These are phyloP conservation scores for Aspergillus ibericus DNA, from an alignment of 2,329 filamentous ascomycete genomes.

Conservation along the genomic window DNA sequence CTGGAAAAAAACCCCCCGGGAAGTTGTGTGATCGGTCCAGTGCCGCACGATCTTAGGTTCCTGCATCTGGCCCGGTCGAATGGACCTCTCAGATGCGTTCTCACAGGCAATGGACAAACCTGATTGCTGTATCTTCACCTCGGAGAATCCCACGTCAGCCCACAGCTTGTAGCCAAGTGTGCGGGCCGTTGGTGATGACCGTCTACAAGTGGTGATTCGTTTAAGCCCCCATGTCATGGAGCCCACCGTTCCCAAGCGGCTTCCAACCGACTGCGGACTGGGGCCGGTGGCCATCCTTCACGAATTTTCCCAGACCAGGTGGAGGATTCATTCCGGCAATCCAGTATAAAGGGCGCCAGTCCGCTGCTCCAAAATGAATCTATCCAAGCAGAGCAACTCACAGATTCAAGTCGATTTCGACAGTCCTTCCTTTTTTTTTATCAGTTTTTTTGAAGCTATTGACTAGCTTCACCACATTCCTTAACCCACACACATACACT, in stretches of 20 bases:
- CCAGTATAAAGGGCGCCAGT: not conserved
- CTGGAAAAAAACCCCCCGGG: not conserved
- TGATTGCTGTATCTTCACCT: not conserved
- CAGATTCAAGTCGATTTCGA: conserved; percentile 7
- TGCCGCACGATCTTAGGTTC: not conserved
- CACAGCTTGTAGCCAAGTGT: not conserved
- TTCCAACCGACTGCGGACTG: not conserved
- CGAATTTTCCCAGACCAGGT: not conserved
- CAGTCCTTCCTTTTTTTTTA: conserved; percentile 2
- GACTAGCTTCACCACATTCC: conserved; percentile 5
- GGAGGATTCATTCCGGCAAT: not conserved
- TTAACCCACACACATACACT: not conserved
- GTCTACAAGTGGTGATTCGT: not conserved
- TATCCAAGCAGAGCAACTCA: conserved; percentile 1
- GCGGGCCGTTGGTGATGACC: not conserved
- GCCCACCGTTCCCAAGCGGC: not conserved
- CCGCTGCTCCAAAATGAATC: not conserved
- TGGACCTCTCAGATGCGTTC: not conserved
- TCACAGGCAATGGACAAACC: not conserved
- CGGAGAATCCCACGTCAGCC: not conserved
- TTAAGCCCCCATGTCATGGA: not conserved
- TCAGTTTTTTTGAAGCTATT: not conserved
- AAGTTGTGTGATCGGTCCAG: not conserved
- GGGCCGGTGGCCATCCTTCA: not conserved
- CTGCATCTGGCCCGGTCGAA: not conserved